Conservation (phyloP, 345 rosid genomes). For the Stellera chamaejasme region DNA sequence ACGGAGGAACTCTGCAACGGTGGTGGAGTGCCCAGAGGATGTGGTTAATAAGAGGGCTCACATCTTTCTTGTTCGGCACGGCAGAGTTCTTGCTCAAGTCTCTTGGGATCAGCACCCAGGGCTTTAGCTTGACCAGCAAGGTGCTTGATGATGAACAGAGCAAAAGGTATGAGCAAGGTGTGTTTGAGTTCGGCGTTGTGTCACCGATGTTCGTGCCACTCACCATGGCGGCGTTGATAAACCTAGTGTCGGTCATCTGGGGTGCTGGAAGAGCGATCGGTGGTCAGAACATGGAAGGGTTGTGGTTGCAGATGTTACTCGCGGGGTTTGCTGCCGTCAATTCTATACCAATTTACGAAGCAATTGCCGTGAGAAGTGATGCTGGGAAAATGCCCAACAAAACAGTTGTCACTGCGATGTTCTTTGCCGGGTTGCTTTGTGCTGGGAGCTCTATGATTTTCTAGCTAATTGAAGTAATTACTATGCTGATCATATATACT, state of each 20-base stretch:
- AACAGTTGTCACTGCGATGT: conserved; percentile 12
- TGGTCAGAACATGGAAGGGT: conserved; percentile 18
- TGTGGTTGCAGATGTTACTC: conserved; percentile 23
- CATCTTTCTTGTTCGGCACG: conserved; percentile 32
- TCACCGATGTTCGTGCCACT: conserved; percentile 45
- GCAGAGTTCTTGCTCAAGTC: conserved; percentile 35
- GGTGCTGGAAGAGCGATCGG: conserved; percentile 12
- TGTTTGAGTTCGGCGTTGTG: conserved; percentile 51
- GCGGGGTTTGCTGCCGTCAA: conserved; percentile 31
- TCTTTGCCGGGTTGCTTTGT: conserved; percentile 21
- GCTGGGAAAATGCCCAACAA: conserved; percentile 34
- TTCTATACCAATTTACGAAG: conserved; percentile 41
- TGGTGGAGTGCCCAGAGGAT: conserved; percentile 82
- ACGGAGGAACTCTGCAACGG: conserved; percentile 33
- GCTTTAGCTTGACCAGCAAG: conserved; percentile 59
- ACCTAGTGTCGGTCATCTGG: conserved; percentile 22
- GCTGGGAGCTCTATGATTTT: conserved; percentile 8
- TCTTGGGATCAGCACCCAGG: conserved; percentile 34
- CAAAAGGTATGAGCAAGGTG: conserved; percentile 43
- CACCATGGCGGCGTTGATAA: conserved; percentile 36
- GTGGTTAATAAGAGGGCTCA: conserved; percentile 41
- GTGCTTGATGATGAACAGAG: conserved; percentile 37
- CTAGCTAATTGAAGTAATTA: not conserved
- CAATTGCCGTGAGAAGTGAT: conserved; percentile 38
- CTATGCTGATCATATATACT: too few species aligned